phyloP scores from a whole-genome alignment of 169 alveolate genomes.

The Plasmodium gonderi region DNA sequence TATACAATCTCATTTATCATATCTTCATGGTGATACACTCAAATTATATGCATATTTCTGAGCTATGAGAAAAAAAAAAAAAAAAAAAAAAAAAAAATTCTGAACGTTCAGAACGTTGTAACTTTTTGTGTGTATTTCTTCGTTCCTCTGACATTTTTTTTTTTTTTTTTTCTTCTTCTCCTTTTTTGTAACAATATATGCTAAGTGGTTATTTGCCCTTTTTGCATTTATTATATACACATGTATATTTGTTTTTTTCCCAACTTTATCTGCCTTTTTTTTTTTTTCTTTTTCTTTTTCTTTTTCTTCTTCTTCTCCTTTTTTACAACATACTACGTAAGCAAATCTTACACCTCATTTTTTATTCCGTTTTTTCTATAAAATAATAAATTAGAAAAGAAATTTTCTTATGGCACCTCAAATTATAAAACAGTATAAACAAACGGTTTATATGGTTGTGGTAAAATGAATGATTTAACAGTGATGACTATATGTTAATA shows the following conservation, averaged over 20 bases:
- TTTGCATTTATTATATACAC: not conserved
- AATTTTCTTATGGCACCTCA: too few relatives aligned
- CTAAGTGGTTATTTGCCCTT: too few relatives aligned
- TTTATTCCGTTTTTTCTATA: too few relatives aligned
- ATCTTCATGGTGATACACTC: too few relatives aligned
- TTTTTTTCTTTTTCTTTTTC: not conserved
- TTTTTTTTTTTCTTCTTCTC: not conserved
- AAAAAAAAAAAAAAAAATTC: not conserved
- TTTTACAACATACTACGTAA: not conserved
- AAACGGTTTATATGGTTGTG: too few relatives aligned
- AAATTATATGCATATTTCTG: not conserved
- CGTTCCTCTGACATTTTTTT: not conserved
- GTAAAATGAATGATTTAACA: too few relatives aligned
- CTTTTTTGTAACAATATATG: too few relatives aligned
- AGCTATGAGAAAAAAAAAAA: not conserved
- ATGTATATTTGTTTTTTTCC: not conserved
- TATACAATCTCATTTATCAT: not conserved
- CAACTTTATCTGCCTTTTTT: not conserved
- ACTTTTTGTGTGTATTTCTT: not conserved
- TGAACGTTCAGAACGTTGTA: not conserved
- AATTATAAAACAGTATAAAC: too few relatives aligned
- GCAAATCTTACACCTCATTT: not conserved
- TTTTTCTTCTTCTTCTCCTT: not conserved
- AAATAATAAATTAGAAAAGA: too few relatives aligned
- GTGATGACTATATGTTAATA: too few relatives aligned